Conservation (phyloP, 2,329 filamentous ascomycete genomes). For the Sphaerostilbella broomeana region DNA sequence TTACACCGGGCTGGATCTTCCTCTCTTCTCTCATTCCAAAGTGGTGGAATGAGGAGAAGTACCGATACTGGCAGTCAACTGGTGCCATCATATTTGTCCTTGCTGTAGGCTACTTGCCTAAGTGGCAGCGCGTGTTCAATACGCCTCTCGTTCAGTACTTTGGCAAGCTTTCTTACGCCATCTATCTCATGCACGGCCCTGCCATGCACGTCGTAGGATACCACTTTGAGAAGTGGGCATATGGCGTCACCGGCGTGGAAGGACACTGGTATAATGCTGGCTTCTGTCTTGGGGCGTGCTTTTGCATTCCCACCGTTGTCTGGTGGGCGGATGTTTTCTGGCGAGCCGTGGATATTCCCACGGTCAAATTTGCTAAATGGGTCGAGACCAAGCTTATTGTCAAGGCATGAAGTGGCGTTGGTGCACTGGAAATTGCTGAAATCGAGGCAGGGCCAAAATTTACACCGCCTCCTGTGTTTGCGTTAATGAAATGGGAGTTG, state of each 20-base stretch:
- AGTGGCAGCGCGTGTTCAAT: slow-evolving; percentile 47
- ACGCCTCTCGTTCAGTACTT: slow-evolving; percentile 47
- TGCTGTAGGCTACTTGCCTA: slow-evolving; percentile 39
- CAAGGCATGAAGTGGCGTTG: slow-evolving; percentile 20
- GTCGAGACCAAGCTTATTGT: slow-evolving; percentile 39
- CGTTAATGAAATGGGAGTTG: background rate
- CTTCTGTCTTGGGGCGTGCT: slow-evolving; percentile 38
- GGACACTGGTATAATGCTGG: slow-evolving; percentile 39
- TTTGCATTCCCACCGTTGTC: slow-evolving; percentile 46
- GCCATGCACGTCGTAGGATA: slow-evolving; percentile 49
- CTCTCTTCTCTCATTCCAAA: slow-evolving; percentile 42
- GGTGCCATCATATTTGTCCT: slow-evolving; percentile 48
- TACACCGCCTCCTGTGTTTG: background rate
- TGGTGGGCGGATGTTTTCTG: slow-evolving; percentile 52
- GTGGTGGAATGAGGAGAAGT: slow-evolving; percentile 42
- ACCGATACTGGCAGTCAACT: slow-evolving; percentile 51
- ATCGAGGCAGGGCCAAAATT: too few relatives aligned
- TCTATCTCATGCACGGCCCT: slow-evolving; percentile 57
- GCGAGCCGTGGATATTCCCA: slow-evolving; percentile 48
- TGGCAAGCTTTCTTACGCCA: slow-evolving; percentile 52
- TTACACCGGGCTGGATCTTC: slow-evolving; percentile 47
- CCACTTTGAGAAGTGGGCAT: slow-evolving; percentile 42
- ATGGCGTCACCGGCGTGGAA: slow-evolving; percentile 41
- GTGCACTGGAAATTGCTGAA: too few relatives aligned
- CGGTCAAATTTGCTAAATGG: slow-evolving; percentile 51